phyloP scores from a whole-genome alignment of 2,329 filamentous ascomycete species.

The Fusarium sp. region DNA sequence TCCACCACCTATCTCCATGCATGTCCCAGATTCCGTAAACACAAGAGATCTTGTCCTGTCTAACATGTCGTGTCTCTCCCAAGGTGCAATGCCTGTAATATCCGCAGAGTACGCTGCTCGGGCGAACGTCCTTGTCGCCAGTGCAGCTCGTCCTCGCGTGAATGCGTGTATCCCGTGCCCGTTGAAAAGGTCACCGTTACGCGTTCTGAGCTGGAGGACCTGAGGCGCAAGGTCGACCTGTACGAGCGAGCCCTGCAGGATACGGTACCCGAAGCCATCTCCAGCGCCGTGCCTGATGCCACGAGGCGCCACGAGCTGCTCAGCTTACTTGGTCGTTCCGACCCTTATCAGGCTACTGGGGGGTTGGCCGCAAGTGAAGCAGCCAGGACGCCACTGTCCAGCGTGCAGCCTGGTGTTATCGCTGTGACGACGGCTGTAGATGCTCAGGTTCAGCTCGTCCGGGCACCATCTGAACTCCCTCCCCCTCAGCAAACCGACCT shows the following conservation, averaged over 20 bases:
- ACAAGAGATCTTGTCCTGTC: constrained; percentile 15
- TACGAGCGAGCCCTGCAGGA: constrained; percentile 56
- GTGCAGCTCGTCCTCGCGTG: constrained; percentile 56
- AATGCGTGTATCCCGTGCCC: constrained; percentile 61
- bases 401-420: neutral
- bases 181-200: constrained; percentile 59
- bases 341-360: constrained; percentile 24
- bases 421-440: constrained; percentile 11
- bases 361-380: constrained; percentile 12
- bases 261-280: constrained; percentile 46
- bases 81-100: constrained; percentile 66
- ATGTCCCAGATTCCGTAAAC: neutral
- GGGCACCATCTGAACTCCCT: constrained; percentile 18
- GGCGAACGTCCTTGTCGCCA: constrained; percentile 62
- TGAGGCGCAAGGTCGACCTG: constrained; percentile 53
- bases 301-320: constrained; percentile 51
- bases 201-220: constrained; percentile 55
- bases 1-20: neutral
- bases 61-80: constrained; percentile 15
- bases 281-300: constrained; percentile 43
- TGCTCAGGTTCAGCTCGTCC: constrained; percentile 4
- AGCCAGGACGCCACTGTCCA: constrained; percentile 14
- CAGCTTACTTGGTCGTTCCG: constrained; percentile 39
- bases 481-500: constrained; percentile 30
- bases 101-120: constrained; percentile 65